Conservation (phyloP, 768 basidiomycete genomes). For the Boletellus ananiceps region DNA sequence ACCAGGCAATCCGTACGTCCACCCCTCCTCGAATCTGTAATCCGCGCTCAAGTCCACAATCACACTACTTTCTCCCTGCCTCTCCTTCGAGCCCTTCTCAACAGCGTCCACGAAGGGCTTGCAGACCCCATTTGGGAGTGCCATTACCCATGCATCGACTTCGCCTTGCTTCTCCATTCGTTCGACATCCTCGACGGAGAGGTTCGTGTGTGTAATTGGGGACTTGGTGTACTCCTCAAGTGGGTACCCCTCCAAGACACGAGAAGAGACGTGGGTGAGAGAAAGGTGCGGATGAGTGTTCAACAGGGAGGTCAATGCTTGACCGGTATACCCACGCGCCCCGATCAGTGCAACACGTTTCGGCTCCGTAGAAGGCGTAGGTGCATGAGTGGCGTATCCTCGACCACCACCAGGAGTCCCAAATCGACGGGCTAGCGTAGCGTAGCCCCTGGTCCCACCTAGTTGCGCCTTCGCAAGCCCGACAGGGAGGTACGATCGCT, state of each 20-base stretch:
- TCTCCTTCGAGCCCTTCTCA: slow-evolving; percentile 65
- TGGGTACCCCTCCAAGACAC: slow-evolving; percentile 81
- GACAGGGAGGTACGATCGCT: slow-evolving; percentile 78
- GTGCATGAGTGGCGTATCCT: slow-evolving; percentile 74
- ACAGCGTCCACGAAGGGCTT: slow-evolving; percentile 97
- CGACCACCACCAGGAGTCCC: slow-evolving; percentile 47
- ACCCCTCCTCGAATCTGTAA: slow-evolving; percentile 89
- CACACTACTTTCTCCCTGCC: slow-evolving; percentile 52
- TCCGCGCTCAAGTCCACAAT: slow-evolving; percentile 93
- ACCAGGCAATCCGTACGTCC: slow-evolving; percentile 99
- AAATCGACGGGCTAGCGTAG: slow-evolving; percentile 26
- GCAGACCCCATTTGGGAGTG: slow-evolving; percentile 94
- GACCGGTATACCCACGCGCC: slow-evolving; percentile 93
- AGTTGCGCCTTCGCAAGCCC: slow-evolving; percentile 17
- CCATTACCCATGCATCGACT: slow-evolving; percentile 99
- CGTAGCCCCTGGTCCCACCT: slow-evolving; percentile 18
- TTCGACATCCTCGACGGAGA: slow-evolving; percentile 74
- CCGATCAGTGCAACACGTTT: slow-evolving; percentile 94
- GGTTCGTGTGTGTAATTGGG: slow-evolving; percentile 70
- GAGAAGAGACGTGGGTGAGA: slow-evolving; percentile 94
- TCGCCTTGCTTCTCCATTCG: slow-evolving; percentile 84
- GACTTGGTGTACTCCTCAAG: slow-evolving; percentile 80
- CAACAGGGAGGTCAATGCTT: slow-evolving; percentile 83
- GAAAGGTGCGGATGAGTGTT: slow-evolving; percentile 83
- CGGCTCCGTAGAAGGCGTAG: slow-evolving; percentile 47